A percentile compares a stretch with the other conserved stretches of the same genome.
Evolutionary conservation across 2,329 filamentous ascomycete species (phyloP).

Genomic region (Chaetomium sp.): DNA sequence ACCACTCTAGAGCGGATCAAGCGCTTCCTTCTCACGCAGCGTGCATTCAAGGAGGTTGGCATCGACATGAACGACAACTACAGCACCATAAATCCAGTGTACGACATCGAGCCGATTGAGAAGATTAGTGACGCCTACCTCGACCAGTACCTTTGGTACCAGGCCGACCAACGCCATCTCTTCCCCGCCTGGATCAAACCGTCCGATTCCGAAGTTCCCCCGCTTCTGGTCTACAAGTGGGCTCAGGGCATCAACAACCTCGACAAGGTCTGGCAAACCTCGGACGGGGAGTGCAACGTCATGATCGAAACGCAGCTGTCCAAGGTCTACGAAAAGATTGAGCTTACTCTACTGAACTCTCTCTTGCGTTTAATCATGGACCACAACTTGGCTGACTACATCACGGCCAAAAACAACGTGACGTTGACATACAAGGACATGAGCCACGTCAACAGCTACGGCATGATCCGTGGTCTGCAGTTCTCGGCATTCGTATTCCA

Average conservation of each 20-base stretch:
- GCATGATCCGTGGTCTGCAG: slow-evolving; percentile 94
- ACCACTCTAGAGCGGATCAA: slow-evolving; percentile 96
- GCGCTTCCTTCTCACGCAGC: slow-evolving; percentile 90
- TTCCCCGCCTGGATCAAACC: slow-evolving; percentile 99
- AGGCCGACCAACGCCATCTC: slow-evolving; percentile 91
- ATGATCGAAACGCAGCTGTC: slow-evolving; percentile 97
- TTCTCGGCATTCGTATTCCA: slow-evolving; percentile 99
- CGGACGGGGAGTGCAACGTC: slow-evolving; percentile 94
- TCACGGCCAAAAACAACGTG: slow-evolving; percentile 98
- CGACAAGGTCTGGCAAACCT: slow-evolving; percentile 87
- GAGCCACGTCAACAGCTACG: slow-evolving; percentile 99
- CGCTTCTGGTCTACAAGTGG: slow-evolving; percentile 95
- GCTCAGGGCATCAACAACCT: slow-evolving; percentile 98
- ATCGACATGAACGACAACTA: slow-evolving; percentile 99
- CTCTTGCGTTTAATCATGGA: slow-evolving; percentile 96
- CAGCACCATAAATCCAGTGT: slow-evolving; percentile 97
- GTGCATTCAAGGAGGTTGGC: slow-evolving; percentile 97
- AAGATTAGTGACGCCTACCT: slow-evolving; percentile 99
- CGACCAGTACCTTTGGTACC: slow-evolving; percentile 98
- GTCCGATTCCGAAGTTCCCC: slow-evolving; percentile 94
- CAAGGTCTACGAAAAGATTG: slow-evolving; percentile 99
- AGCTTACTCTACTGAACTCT: slow-evolving; percentile 89
- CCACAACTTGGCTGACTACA: slow-evolving; percentile 97
- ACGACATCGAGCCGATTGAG: slow-evolving; percentile 97
- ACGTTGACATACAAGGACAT: slow-evolving; percentile 99